Base-by-base conservation (phyloP, 306 rosid genomes). In the Prunus mongolica region DNA sequence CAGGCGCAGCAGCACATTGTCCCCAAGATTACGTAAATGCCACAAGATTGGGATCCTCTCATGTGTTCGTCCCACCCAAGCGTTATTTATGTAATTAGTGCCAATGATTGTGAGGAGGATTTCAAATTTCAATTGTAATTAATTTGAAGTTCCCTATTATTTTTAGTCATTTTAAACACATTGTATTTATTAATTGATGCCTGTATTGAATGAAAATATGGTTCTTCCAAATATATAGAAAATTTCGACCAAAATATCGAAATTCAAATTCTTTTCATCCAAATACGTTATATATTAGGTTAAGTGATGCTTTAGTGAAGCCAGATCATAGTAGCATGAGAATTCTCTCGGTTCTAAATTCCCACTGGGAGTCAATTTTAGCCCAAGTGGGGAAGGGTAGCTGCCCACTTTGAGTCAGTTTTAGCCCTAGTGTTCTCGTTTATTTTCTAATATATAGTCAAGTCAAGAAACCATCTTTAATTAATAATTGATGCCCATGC, bases 21-120 rank as follows among this genome's bases (percentile, higher is more conserved):
- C 87, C 93, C 15, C 95, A 88, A 24, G 97, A 93, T 74, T 91
- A 93, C 74, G 88, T 91, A 3, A 93, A 93, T 68, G 70, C 88
- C 44, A 89, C 93, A 45, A 82, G 90, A 13, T 55, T 89, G 41
- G 96, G 87, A 52, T 67, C 90, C 32, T 11, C 72, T 5, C 38
- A 76, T 10, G 63, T 71, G 28, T 65, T 81, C 38, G 25, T 55
- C 38, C 58, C 38, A 12, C 49, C 14, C 24, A 75, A 62, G 14
- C 73, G 19, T 16, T 10, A 4, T 34, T 24, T 6, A 12, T 78
- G 6, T 49, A 71, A 61, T 5, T 41, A 63, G 13, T 4, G 14
- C 18, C 9, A 6, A 38, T 4, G 44, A 38, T 38, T 38, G 9
- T 7, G 44, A 38, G 44, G 9, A 1, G 44, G 28, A 22, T 20